phyloP scores from a whole-genome alignment of 2,329 filamentous ascomycete genomes.

The Penicillium sp. region DNA sequence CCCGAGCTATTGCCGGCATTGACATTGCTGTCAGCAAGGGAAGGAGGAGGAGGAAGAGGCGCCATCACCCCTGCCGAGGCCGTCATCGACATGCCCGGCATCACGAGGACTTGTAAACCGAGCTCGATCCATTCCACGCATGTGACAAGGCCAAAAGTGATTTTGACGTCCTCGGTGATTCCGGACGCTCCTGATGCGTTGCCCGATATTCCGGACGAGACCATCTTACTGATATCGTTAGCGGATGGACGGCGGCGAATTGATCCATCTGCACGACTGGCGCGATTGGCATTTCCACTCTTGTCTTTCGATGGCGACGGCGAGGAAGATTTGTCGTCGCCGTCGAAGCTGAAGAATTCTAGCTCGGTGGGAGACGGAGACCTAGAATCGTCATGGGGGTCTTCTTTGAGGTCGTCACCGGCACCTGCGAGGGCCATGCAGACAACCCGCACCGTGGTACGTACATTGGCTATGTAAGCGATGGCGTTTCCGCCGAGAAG shows the following conservation, averaged over 20 bases:
- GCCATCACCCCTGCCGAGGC: conserved; percentile 45
- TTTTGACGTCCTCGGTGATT: conserved; percentile 31
- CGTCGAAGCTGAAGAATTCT: conserved; percentile 43
- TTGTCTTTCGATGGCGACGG: conserved; percentile 8
- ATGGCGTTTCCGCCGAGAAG: conserved; percentile 56
- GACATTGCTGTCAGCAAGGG: conserved; percentile 14
- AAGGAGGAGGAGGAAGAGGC: conserved; percentile 37
- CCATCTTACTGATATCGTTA: conserved; percentile 25
- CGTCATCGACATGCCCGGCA: conserved; percentile 50
- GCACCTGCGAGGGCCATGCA: conserved; percentile 42
- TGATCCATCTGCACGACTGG: neutral
- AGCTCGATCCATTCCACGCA: conserved; percentile 53
- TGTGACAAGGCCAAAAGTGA: conserved; percentile 54
- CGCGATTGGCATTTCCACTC: neutral
- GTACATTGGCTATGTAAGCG: conserved; percentile 80
- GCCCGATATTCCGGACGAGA: conserved; percentile 12
- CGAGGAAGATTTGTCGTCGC: conserved; percentile 20
- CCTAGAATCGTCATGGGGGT: conserved; percentile 11
- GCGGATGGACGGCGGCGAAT: conserved; percentile 9
- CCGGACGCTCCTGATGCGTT: conserved; percentile 8
- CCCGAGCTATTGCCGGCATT: conserved; percentile 41
- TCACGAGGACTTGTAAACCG: conserved; percentile 53
- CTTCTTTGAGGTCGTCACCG: conserved; percentile 16
- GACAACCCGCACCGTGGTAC: conserved; percentile 70
- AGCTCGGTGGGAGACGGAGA: conserved; percentile 29